Conservation (phyloP, 371 early-diverging fungal species). For the Mortierella sp. region DNA sequence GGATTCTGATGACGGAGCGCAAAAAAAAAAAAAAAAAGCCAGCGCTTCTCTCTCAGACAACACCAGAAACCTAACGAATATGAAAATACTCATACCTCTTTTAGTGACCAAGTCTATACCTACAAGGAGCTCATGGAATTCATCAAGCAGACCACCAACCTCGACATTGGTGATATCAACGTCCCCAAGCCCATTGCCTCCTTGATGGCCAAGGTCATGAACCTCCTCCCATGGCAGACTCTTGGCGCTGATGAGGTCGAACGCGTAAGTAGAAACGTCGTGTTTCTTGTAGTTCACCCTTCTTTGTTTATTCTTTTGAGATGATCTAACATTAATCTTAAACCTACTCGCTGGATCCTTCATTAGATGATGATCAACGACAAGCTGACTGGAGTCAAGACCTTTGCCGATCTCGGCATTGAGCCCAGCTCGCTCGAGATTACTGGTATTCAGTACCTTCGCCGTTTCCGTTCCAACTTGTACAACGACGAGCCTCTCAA, state of each 20-base stretch:
- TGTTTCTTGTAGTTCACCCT: not conserved
- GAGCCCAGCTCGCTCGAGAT: conserved; percentile 82
- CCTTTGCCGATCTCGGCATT: conserved; percentile 89
- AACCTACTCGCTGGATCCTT: conserved; percentile 45
- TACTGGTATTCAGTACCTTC: conserved; percentile 82
- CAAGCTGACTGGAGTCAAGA: conserved; percentile 75
- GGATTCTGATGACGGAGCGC: conserved; percentile 11
- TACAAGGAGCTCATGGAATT: conserved; percentile 78
- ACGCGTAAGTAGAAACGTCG: conserved; percentile 38
- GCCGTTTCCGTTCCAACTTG: conserved; percentile 81
- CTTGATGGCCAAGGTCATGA: conserved; percentile 56
- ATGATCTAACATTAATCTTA: too few species aligned
- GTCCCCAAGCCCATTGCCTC: conserved; percentile 78
- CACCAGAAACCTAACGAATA: not conserved
- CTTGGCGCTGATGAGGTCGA: conserved; percentile 80
- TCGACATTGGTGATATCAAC: conserved; percentile 54
- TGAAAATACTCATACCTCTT: not conserved
- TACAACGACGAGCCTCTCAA: conserved; percentile 71
- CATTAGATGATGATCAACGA: conserved; percentile 75
- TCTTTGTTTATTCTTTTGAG: too few species aligned
- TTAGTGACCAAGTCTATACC: conserved; percentile 78
- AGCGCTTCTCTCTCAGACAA: not conserved
- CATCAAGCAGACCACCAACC: conserved; percentile 75
- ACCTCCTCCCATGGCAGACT: conserved; percentile 67
- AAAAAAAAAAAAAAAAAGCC: too few species aligned